A percentile compares a stretch with the other conserved stretches of the same genome.
Conservation (phyloP, 208 protist species). For the Angomonas ambiguus region DNA sequence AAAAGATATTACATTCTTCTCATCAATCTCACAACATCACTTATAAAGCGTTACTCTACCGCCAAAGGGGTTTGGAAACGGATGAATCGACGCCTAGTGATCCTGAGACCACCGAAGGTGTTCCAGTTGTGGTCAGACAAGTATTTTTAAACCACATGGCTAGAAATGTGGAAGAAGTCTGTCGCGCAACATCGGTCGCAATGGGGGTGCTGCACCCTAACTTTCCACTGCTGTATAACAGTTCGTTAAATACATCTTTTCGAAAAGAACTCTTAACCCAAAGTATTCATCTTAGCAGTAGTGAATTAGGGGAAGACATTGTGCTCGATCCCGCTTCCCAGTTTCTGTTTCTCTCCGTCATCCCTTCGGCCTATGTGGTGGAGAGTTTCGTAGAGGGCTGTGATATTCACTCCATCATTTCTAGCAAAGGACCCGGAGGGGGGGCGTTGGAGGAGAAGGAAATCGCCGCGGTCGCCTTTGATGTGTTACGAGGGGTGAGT, state of each 20-base stretch:
- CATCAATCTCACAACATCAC: no score
- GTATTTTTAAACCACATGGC: background rate
- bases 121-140: background rate
- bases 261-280: background rate
- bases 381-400: background rate
- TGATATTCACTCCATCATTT: background rate
- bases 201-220: background rate
- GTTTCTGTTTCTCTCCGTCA: background rate
- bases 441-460: conserved; percentile 11
- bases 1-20: no score
- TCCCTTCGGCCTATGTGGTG: background rate
- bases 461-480: conserved; percentile 45
- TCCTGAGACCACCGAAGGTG: no score
- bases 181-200: background rate
- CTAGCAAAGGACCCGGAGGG: background rate
- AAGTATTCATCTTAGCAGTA: background rate
- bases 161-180: background rate
- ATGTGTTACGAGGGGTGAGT: conserved; percentile 46
- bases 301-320: background rate
- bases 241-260: background rate
- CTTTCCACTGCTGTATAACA: background rate
- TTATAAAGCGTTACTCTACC: no score
- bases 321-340: background rate
- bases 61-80: background rate
- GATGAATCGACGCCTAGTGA: no score